Conservation (phyloP, 169 alveolate species). For the Cryptosporidium xiaoi region DNA sequence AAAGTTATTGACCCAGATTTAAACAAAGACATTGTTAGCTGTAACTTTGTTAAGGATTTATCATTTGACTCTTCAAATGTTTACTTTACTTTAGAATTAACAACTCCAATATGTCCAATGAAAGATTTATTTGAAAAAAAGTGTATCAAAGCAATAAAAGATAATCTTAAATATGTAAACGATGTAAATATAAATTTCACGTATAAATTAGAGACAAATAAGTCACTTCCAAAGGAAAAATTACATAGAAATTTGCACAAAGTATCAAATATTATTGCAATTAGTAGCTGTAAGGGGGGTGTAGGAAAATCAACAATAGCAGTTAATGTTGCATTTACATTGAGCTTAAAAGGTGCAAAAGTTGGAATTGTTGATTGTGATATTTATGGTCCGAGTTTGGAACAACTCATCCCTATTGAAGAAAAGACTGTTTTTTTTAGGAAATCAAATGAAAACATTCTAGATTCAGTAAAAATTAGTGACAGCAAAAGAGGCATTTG, state of each 20-base stretch:
- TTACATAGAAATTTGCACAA: slow-evolving; percentile 76
- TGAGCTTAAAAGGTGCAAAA: slow-evolving; percentile 85
- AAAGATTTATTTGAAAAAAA: slow-evolving; percentile 78
- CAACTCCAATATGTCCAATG: slow-evolving; percentile 88
- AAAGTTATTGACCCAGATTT: slow-evolving; percentile 85
- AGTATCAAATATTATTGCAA: slow-evolving; percentile 90
- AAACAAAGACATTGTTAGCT: slow-evolving; percentile 83
- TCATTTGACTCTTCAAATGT: slow-evolving; percentile 75
- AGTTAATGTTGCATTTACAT: slow-evolving; percentile 88
- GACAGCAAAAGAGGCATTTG: slow-evolving; percentile 15
- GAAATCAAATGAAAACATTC: slow-evolving; percentile 3
- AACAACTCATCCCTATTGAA: slow-evolving; percentile 87
- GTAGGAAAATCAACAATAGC: slow-evolving; percentile 97
- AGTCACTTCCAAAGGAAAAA: slow-evolving; percentile 42
- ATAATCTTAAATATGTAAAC: slow-evolving; percentile 77
- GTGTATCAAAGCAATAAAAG: slow-evolving; percentile 74
- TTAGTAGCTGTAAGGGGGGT: slow-evolving; percentile 97
- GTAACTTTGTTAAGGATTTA: slow-evolving; percentile 82
- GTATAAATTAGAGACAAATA: slow-evolving; percentile 19
- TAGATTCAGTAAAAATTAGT: neutral
- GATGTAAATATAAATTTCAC: slow-evolving; percentile 76
- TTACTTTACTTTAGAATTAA: slow-evolving; percentile 80
- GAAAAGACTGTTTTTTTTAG: slow-evolving; percentile 46
- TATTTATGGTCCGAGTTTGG: slow-evolving; percentile 96
- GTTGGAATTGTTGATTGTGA: slow-evolving; percentile 97